phyloP scores from a whole-genome alignment of 1,284 basidiomycete genomes.

The Cryptococcus floricola region DNA sequence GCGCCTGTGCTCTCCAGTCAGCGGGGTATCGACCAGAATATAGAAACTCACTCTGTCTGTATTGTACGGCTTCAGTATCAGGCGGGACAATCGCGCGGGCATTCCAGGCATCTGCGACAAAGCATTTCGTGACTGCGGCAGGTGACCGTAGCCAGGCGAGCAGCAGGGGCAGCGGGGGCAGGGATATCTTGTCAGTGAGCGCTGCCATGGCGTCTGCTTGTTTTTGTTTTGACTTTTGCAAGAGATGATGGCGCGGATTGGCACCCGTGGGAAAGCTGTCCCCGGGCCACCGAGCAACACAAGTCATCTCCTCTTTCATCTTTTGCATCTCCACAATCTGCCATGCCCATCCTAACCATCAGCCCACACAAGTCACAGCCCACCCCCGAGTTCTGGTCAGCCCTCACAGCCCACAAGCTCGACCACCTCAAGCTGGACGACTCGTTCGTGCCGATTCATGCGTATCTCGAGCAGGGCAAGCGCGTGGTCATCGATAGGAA shows the following conservation, averaged over 20 bases:
- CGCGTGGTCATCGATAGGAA: slow-evolving; percentile 59
- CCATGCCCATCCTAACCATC: slow-evolving; percentile 16
- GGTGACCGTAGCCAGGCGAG: slow-evolving; percentile 37
- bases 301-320: neutral
- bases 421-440: slow-evolving; percentile 84
- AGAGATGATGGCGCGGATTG: too few species aligned
- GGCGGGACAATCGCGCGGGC: neutral
- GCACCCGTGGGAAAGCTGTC: too few species aligned
- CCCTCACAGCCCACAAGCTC: slow-evolving; percentile 82
- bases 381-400: slow-evolving; percentile 89
- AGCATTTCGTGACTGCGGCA: slow-evolving; percentile 36
- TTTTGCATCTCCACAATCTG: neutral
- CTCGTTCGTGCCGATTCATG: slow-evolving; percentile 52
- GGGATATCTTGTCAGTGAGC: neutral
- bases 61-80: neutral
- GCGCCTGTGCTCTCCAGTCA: slow-evolving; percentile 21
- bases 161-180: slow-evolving; percentile 23
- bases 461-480: slow-evolving; percentile 61
- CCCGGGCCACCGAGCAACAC: too few species aligned
- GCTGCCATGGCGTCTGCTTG: too few species aligned
- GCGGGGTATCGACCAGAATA: neutral
- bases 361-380: slow-evolving; percentile 80
- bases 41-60: too few species aligned
- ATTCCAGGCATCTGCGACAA: slow-evolving; percentile 6
- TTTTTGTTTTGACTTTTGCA: too few species aligned